Percentiles rank a stretch among this genome's conserved stretches.
Conservation (phyloP, 2,329 filamentous ascomycete genomes). For the Alternaria sp. region DNA sequence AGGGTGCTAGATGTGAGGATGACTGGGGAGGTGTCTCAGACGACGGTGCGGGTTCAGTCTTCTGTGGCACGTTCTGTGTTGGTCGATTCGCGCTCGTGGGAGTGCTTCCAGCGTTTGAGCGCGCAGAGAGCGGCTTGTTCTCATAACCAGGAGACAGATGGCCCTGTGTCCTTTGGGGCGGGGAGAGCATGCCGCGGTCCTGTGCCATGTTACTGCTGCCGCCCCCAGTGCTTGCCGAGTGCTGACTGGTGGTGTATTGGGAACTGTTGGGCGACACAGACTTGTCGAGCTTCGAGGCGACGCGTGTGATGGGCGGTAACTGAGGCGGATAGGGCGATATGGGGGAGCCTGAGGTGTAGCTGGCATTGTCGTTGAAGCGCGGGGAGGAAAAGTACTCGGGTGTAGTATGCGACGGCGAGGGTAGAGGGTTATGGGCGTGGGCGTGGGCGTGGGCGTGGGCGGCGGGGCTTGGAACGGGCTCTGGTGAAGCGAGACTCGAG, state of each 20-base stretch:
- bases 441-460: slow-evolving; percentile 31
- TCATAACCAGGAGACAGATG: slow-evolving; percentile 35
- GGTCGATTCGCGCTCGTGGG: slow-evolving; percentile 44
- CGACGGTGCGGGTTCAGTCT: slow-evolving; percentile 26
- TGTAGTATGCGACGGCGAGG: slow-evolving; percentile 40
- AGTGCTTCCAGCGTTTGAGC: slow-evolving; percentile 28
- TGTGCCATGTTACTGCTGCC: slow-evolving; percentile 18
- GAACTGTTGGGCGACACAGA: slow-evolving; percentile 23
- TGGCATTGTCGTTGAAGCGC: slow-evolving; percentile 42
- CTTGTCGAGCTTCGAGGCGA: slow-evolving; percentile 47
- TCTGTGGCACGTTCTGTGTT: slow-evolving; percentile 38
- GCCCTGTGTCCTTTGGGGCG: slow-evolving; percentile 27
- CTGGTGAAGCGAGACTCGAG: slow-evolving; percentile 47
- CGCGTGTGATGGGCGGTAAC: slow-evolving; percentile 52
- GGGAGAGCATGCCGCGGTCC: slow-evolving; percentile 30
- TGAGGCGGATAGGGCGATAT: slow-evolving; percentile 51
- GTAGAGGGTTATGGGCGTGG: slow-evolving; percentile 30
- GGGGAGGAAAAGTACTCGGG: slow-evolving; percentile 43
- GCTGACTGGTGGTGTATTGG: slow-evolving; percentile 22
- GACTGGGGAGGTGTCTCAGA: slow-evolving; percentile 30
- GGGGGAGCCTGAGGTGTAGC: slow-evolving; percentile 44
- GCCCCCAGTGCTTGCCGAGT: slow-evolving; percentile 16
- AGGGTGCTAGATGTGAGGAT: slow-evolving; percentile 33
- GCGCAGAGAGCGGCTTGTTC: slow-evolving; percentile 27
- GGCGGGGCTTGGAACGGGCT: slow-evolving; percentile 39